Conservation (phyloP, 176 grass and related monocot species). For the Oryza brachyantha region DNA sequence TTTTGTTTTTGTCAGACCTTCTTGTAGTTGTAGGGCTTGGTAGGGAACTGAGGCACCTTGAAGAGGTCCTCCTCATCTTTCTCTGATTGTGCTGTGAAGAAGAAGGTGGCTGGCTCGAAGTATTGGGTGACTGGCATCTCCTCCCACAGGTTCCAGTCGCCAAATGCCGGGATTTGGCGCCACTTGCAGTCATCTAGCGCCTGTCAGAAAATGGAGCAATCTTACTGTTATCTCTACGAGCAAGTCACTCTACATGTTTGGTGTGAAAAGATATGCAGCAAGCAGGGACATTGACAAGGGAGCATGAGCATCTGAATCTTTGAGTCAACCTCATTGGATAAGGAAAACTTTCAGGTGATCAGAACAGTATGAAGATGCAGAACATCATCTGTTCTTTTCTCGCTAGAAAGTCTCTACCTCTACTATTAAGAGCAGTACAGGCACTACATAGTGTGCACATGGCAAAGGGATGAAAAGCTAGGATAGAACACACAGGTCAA, state of each 20-base stretch:
- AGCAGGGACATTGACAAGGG: not conserved
- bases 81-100: slow-evolving; percentile 53
- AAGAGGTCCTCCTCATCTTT: slow-evolving; percentile 74
- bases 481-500: not conserved
- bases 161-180: slow-evolving; percentile 70
- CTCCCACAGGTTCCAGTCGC: slow-evolving; percentile 72
- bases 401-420: not conserved
- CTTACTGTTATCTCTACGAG: not conserved
- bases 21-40: slow-evolving; percentile 51
- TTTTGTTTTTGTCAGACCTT: slow-evolving; percentile 40
- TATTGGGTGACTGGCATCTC: slow-evolving; percentile 75
- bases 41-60: slow-evolving; percentile 62
- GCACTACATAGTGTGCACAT: not conserved
- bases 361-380: not conserved
- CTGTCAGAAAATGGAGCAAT: not conserved
- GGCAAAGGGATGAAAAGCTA: not conserved
- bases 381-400: not conserved
- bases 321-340: not conserved
- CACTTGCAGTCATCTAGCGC: slow-evolving; percentile 52
- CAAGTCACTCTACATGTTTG: not conserved
- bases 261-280: not conserved
- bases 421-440: slow-evolving; percentile 20
- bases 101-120: slow-evolving; percentile 64
- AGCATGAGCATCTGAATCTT: not conserved
- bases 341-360: not conserved